Conservation (phyloP, 2,329 filamentous ascomycete species). For the Penicillium corylophilum region DNA sequence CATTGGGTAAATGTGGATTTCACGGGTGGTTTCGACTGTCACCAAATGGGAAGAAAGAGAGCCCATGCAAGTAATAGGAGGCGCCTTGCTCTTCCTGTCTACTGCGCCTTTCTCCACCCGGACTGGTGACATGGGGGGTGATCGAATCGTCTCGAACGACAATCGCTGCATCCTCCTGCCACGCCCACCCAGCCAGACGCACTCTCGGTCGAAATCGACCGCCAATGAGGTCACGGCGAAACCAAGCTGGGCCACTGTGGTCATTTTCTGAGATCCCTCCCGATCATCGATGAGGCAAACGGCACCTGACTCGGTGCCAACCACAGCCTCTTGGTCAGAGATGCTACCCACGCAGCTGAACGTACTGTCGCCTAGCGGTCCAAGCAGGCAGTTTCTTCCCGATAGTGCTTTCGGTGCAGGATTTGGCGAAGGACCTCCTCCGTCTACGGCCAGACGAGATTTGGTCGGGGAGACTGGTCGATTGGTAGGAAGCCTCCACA, state of each 20-base stretch:
- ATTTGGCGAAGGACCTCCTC: conserved; percentile 33
- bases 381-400: conserved; percentile 85
- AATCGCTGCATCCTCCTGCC: conserved; percentile 57
- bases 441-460: conserved; percentile 51
- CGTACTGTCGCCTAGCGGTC: conserved; percentile 74
- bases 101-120: conserved; percentile 21
- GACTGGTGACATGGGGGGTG: conserved; percentile 26
- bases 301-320: conserved; percentile 85
- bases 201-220: conserved; percentile 54
- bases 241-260: conserved; percentile 63
- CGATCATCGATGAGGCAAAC: conserved; percentile 84
- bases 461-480: conserved; percentile 63
- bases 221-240: conserved; percentile 69
- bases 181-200: conserved; percentile 68
- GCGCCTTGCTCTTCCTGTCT: conserved; percentile 30
- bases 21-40: conserved; percentile 71
- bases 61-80: conserved; percentile 64
- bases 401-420: conserved; percentile 67
- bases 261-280: conserved; percentile 68
- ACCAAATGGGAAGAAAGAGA: conserved; percentile 67
- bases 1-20: conserved; percentile 64
- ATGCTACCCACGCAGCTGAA: conserved; percentile 77
- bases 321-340: conserved; percentile 70
- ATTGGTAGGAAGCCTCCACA: conserved; percentile 80
- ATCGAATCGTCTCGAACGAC: conserved; percentile 41